Conservation (phyloP, 768 basidiomycete genomes). For the Tylopilus cervinicoccineus region DNA sequence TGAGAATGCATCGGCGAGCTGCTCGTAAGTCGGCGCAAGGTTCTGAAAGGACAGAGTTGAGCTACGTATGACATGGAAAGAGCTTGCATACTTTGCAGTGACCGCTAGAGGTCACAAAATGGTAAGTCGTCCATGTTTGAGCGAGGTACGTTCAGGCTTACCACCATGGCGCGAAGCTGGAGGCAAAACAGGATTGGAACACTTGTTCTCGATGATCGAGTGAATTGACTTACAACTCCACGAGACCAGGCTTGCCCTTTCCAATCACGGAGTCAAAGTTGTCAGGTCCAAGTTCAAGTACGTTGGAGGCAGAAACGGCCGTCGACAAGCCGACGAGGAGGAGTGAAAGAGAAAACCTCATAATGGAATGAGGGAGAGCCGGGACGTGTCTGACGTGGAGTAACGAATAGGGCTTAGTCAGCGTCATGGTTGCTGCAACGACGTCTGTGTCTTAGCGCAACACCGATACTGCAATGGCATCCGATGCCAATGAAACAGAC, state of each 20-base stretch:
- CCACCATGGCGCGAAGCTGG: slow-evolving; percentile 89
- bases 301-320: slow-evolving; percentile 69
- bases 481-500: slow-evolving; percentile 39
- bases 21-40: slow-evolving; percentile 84
- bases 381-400: slow-evolving; percentile 27
- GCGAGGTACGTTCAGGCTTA: slow-evolving; percentile 33
- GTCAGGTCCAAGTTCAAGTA: slow-evolving; percentile 68
- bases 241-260: slow-evolving; percentile 75
- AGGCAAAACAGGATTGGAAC: background rate
- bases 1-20: slow-evolving; percentile 83
- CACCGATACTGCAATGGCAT: slow-evolving; percentile 19
- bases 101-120: slow-evolving; percentile 43
- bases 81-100: slow-evolving; percentile 73
- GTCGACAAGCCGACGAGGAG: slow-evolving; percentile 55
- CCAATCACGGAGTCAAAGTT: slow-evolving; percentile 79
- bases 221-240: slow-evolving; percentile 74
- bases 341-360: slow-evolving; percentile 57
- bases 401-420: slow-evolving; percentile 20
- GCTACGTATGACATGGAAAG: background rate
- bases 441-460: too few species aligned
- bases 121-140: background rate
- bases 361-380: slow-evolving; percentile 32
- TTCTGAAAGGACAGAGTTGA: slow-evolving; percentile 44
- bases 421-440: too few species aligned
- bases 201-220: background rate